Conservation (phyloP, 441 rosid species). For the Pelargonium citronellum region DNA sequence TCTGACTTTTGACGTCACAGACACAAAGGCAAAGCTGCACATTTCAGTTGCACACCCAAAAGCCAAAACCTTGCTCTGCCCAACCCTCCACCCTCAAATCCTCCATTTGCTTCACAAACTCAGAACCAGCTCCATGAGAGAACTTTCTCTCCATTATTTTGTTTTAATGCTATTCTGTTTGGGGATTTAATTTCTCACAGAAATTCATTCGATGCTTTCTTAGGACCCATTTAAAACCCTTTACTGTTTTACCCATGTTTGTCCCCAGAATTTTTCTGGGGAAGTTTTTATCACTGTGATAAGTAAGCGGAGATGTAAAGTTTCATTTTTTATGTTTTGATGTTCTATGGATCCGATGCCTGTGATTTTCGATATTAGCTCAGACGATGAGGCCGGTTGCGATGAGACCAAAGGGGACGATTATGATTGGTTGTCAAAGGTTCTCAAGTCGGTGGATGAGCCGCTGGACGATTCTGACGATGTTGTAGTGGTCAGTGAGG, state of each 20-base stretch:
- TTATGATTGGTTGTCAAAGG: conserved; percentile 35
- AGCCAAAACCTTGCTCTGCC: too few species aligned
- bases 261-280: neutral
- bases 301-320: neutral
- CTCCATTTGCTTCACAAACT: too few species aligned
- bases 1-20: too few species aligned
- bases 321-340: neutral
- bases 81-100: too few species aligned
- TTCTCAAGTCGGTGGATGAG: conserved; percentile 24
- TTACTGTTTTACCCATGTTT: neutral
- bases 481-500: conserved; percentile 55
- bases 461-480: conserved; percentile 35
- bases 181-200: too few species aligned
- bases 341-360: conserved; percentile 28
- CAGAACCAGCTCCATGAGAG: too few species aligned
- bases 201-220: neutral
- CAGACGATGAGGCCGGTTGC: conserved; percentile 54
- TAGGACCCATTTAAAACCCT: neutral
- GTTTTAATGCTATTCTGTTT: too few species aligned
- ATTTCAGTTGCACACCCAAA: too few species aligned
- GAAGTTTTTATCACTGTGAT: neutral
- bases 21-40: too few species aligned
- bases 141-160: too few species aligned
- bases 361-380: conserved; percentile 52
- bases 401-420: conserved; percentile 29